Evolutionary conservation across 2,329 filamentous ascomycete species (phyloP).

Genomic region (Fusarium brevicatenulatum): DNA sequence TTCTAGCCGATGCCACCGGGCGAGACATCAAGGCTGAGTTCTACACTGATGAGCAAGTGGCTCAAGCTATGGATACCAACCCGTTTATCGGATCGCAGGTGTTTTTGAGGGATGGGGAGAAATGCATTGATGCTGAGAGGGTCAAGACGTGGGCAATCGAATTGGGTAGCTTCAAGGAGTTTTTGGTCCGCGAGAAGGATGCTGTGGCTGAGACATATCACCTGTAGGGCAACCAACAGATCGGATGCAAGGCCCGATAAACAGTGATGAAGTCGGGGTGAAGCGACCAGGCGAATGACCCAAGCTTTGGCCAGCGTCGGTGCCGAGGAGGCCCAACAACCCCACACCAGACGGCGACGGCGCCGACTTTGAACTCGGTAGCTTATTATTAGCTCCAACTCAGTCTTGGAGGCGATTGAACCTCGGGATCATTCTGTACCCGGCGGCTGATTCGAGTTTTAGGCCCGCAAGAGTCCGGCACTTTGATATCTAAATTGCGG

Average conservation of each 20-base stretch:
- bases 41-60: neutral
- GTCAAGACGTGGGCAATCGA: neutral
- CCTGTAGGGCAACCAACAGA: neutral
- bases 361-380: no score
- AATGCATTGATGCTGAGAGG: neutral
- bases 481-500: no score
- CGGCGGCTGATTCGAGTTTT: no score
- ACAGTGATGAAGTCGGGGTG: no score
- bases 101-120: neutral
- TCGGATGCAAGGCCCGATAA: neutral
- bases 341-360: no score
- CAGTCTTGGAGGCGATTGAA: no score
- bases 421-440: no score
- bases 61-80: rapidly evolving
- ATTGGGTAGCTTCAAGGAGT: neutral
- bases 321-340: no score
- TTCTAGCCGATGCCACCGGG: neutral
- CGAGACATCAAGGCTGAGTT: neutral
- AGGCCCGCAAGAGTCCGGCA: no score
- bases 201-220: neutral
- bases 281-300: no score
- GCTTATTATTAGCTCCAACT: no score
- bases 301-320: no score
- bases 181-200: neutral
- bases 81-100: neutral